Evolutionary conservation across 176 grass and related monocot species (phyloP).

Genomic region (Cenchrus fungigraminus): DNA sequence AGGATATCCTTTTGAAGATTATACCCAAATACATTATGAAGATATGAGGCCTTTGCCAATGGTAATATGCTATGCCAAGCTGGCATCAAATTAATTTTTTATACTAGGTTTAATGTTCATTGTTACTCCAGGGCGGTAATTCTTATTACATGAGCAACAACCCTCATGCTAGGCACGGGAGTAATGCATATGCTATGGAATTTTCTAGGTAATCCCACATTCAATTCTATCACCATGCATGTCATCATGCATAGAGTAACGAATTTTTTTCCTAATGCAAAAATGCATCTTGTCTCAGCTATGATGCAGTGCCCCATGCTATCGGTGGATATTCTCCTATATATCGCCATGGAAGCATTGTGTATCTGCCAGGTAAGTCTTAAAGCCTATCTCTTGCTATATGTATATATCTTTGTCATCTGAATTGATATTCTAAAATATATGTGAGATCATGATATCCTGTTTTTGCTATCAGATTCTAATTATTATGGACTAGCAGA

Average conservation of each 20-base stretch:
- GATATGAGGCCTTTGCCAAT: slow-evolving; percentile 17
- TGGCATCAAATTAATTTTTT: background rate
- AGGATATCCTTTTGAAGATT: slow-evolving; percentile 26
- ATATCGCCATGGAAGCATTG: slow-evolving; percentile 27
- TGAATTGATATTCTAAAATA: background rate
- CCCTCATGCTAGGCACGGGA: slow-evolving; percentile 31
- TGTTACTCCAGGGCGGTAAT: slow-evolving; percentile 45
- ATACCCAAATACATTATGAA: background rate
- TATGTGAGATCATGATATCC: background rate
- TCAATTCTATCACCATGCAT: background rate
- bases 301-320: background rate
- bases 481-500: slow-evolving; percentile 14
- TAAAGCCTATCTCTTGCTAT: slow-evolving; percentile 12
- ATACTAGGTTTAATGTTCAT: background rate
- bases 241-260: background rate
- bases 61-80: slow-evolving; percentile 7
- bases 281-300: slow-evolving; percentile 26
- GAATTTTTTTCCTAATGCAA: background rate
- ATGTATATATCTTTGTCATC: background rate
- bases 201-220: slow-evolving; percentile 30
- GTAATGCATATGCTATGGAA: slow-evolving; percentile 34
- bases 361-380: slow-evolving; percentile 25
- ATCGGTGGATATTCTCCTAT: slow-evolving; percentile 1
- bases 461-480: slow-evolving; percentile 18
- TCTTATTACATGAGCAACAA: slow-evolving; percentile 39